Conservation (phyloP, 345 rosid species). For the Lumnitzera littorea region DNA sequence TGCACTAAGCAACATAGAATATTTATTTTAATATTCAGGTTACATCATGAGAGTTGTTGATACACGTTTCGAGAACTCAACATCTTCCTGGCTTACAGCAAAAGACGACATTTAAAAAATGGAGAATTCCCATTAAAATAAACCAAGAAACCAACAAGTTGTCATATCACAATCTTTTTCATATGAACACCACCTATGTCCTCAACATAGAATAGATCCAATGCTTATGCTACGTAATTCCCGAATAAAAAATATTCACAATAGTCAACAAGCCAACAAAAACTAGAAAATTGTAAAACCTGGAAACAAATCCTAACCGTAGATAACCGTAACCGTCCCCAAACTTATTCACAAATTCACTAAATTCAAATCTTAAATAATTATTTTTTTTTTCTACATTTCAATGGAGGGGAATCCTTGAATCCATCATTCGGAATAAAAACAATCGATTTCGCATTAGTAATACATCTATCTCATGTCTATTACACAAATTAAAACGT, state of each 20-base stretch:
- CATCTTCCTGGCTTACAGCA: slow-evolving; percentile 18
- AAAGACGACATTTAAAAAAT: slow-evolving; percentile 22
- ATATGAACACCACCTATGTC: background rate
- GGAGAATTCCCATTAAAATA: background rate
- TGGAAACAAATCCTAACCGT: no score
- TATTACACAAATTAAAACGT: no score
- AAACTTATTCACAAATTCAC: no score
- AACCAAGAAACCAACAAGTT: slow-evolving; percentile 12
- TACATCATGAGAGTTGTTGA: slow-evolving; percentile 17
- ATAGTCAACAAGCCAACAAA: background rate
- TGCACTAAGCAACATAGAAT: background rate
- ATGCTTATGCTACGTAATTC: background rate
- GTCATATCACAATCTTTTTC: slow-evolving; percentile 23
- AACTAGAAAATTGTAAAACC: background rate
- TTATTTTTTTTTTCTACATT: no score
- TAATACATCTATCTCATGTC: no score
- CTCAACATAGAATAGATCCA: slow-evolving; percentile 11
- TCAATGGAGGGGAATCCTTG: no score
- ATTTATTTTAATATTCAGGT: background rate
- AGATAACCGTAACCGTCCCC: no score
- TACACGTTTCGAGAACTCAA: slow-evolving; percentile 20
- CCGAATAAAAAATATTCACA: background rate
- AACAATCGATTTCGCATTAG: no score
- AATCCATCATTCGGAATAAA: no score
- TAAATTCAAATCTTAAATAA: no score